Base-by-base conservation (phyloP, 257 asterid genomes). In the Haberlea rhodopensis region DNA sequence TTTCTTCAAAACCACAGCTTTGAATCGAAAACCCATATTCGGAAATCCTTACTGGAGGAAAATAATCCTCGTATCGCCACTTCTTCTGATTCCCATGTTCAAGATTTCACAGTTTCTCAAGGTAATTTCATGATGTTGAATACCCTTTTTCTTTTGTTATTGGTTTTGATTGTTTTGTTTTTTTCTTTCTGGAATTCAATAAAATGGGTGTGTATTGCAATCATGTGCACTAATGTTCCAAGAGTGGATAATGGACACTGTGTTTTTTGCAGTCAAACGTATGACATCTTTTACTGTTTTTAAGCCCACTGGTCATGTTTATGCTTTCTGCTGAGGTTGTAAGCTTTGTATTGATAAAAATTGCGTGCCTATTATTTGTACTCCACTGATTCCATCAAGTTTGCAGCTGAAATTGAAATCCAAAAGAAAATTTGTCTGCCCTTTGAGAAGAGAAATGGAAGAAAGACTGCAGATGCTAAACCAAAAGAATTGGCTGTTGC, bases 1-100 rank as follows among this genome's bases (percentile, higher is more conserved):
- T 72, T 77, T 61, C 81, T 73, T 65, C 94, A 67, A 52, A 81
- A 77, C 81, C 86, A 76, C 5, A 60, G 62, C 79, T 74, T 83
- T 29, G 76, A 73, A 73, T 71, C 88, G 15, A 85, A 73, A 81
- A 61, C 88, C 88, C 88, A 78, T 32, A 68, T 76, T 23, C 76
- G 78, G 60, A 90, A 73, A 67, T 71, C 78, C 51, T 34, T 75
- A 29, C 74, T 75, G 28, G 73, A 75, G 34, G 83, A 67, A 61
- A 75, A 32, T 2, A 71, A 63, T 37, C 72, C 62, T 29, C 67
- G 80, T 78, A 63, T 75, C 57, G 81, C 89, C 20, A 77, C 90
- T 70, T 77, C 90, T 46, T 88, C 94, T 53, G 80, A 68, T 48
- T 67, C 80, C 53, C 77, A 77, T 64, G 43, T 71, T 71, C 94